These are phyloP conservation scores for Metschnikowia continentalis DNA, from an alignment of 805 yeast genomes.

Conservation along the genomic window DNA sequence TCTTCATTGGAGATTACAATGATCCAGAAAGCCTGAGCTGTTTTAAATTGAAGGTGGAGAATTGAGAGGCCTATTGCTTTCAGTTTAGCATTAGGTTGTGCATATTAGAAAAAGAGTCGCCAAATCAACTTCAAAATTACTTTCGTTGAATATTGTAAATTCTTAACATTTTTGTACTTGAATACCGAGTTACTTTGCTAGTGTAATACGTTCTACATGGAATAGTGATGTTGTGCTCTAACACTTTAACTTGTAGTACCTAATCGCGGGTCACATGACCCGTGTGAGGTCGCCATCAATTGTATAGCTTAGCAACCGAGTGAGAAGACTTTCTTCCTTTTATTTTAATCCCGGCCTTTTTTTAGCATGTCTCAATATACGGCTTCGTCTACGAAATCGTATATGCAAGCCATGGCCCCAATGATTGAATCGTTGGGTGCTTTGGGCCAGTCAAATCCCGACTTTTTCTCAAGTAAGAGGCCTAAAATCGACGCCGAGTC, in stretches of 20 bases:
- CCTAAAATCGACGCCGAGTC: conserved; percentile 40
- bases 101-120: background rate
- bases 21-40: too few species aligned
- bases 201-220: background rate
- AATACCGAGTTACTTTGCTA: background rate
- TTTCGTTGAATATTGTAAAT: too few species aligned
- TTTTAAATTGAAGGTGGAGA: too few species aligned
- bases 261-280: background rate
- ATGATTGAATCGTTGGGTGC: conserved; percentile 48
- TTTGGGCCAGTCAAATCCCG: conserved; percentile 11
- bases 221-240: background rate
- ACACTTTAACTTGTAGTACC: background rate
- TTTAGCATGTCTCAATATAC: conserved; percentile 36
- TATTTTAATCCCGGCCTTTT: too few species aligned
- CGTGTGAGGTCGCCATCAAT: background rate
- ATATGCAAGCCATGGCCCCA: conserved; percentile 72
- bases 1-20: too few species aligned
- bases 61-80: too few species aligned
- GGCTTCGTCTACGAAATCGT: conserved; percentile 66
- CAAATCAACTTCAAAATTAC: background rate
- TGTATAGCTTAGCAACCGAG: background rate
- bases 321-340: background rate
- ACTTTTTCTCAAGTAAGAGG: conserved; percentile 15
- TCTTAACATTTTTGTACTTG: background rate
- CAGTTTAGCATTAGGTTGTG: too few species aligned